Conservation (phyloP, 2,329 filamentous ascomycete species). For the Penicillium sp. region DNA sequence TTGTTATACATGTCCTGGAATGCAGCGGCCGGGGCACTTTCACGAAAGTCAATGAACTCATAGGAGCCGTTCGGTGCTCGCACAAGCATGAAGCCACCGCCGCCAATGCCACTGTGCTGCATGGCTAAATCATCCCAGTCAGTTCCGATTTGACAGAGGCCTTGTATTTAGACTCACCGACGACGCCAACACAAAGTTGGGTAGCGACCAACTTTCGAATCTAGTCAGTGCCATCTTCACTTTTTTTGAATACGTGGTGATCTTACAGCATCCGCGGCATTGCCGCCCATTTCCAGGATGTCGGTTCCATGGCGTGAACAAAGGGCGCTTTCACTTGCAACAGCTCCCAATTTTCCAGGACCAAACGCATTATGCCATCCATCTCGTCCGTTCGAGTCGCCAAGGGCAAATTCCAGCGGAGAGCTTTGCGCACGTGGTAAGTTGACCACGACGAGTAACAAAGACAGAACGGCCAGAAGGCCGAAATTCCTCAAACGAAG, state of each 20-base stretch:
- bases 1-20: conserved; percentile 80
- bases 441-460: conserved; percentile 22
- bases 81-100: conserved; percentile 86
- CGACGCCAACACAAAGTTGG: conserved; percentile 71
- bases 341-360: conserved; percentile 54
- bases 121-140: conserved; percentile 48
- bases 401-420: conserved; percentile 18
- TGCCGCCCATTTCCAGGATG: conserved; percentile 62
- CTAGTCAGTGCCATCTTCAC: neutral
- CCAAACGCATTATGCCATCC: conserved; percentile 31
- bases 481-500: conserved; percentile 16
- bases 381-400: neutral
- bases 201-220: conserved; percentile 62
- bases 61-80: conserved; percentile 70
- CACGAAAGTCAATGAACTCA: conserved; percentile 86
- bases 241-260: neutral
- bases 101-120: conserved; percentile 79
- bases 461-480: conserved; percentile 16
- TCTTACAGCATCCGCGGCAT: conserved; percentile 68
- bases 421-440: conserved; percentile 23
- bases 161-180: conserved; percentile 45
- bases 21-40: conserved; percentile 79
- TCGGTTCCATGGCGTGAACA: conserved; percentile 69
- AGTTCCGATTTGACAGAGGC: neutral
- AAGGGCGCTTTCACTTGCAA: conserved; percentile 67